Conservation (phyloP, 2,329 filamentous ascomycete species). For the Phoma herbarum region DNA sequence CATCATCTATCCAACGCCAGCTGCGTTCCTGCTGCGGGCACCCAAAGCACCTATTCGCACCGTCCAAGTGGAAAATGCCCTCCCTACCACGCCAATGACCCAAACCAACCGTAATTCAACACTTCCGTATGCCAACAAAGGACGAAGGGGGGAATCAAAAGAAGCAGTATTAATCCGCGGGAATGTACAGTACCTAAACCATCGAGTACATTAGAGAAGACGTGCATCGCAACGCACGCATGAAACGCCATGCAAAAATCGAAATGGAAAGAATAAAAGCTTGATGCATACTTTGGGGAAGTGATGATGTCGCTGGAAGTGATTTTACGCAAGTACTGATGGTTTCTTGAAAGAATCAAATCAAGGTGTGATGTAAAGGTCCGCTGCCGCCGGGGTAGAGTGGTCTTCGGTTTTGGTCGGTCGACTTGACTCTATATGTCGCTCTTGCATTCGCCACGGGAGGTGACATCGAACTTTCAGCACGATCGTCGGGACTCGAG, state of each 20-base stretch:
- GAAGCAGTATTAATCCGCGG: background rate
- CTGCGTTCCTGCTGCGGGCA: background rate
- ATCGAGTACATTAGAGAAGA: background rate
- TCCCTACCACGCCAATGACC: too few relatives aligned
- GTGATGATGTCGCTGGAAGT: background rate
- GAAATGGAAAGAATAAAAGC: background rate
- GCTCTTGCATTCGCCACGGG: background rate
- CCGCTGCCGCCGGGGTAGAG: background rate
- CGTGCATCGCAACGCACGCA: background rate
- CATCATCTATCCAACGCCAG: background rate
- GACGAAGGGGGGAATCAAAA: background rate
- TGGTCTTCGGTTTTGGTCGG: background rate
- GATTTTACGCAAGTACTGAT: background rate
- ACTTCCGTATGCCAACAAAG: background rate
- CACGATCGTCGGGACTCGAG: background rate
- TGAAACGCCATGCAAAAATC: background rate
- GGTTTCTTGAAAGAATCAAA: background rate
- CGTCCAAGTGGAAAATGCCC: too few relatives aligned
- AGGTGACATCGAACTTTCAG: background rate
- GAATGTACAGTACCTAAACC: background rate
- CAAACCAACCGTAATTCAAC: background rate
- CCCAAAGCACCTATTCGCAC: background rate
- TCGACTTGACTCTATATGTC: background rate
- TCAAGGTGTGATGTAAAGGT: background rate
- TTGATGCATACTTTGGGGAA: background rate